These are phyloP conservation scores for Marasmius sp. DNA, from an alignment of 1,284 basidiomycete species.

Conservation along the genomic window DNA sequence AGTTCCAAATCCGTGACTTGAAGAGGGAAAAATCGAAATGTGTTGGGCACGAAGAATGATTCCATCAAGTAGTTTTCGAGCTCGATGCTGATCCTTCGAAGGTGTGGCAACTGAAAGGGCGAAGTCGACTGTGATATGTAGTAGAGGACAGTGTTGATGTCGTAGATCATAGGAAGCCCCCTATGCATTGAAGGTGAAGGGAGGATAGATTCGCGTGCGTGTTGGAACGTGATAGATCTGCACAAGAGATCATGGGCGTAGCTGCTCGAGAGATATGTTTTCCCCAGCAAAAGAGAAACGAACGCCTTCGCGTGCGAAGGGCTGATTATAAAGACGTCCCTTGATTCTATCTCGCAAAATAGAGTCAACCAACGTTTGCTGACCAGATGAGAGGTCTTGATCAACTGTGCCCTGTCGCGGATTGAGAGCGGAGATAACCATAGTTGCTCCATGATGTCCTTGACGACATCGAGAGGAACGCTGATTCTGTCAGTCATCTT, in stretches of 20 bases:
- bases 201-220: background rate
- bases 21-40: background rate
- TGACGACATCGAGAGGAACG: background rate
- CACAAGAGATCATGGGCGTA: background rate
- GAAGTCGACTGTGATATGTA: background rate
- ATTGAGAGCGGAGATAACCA: background rate
- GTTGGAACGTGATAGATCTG: background rate
- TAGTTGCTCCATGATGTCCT: background rate
- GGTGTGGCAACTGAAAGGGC: background rate
- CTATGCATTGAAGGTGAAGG: background rate
- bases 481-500: background rate
- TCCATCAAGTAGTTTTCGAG: background rate
- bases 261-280: background rate
- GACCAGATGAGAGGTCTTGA: background rate
- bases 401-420: background rate
- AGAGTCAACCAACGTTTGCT: background rate
- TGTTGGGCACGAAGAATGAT: background rate
- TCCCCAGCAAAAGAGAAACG: background rate
- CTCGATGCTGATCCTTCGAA: background rate
- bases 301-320: background rate
- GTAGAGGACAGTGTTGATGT: background rate
- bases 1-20: background rate
- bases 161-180: background rate
- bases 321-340: background rate
- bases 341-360: background rate